Evolutionary conservation across 2,329 filamentous ascomycete species (phyloP).

Genomic region (Ceratocystis huliohia): DNA sequence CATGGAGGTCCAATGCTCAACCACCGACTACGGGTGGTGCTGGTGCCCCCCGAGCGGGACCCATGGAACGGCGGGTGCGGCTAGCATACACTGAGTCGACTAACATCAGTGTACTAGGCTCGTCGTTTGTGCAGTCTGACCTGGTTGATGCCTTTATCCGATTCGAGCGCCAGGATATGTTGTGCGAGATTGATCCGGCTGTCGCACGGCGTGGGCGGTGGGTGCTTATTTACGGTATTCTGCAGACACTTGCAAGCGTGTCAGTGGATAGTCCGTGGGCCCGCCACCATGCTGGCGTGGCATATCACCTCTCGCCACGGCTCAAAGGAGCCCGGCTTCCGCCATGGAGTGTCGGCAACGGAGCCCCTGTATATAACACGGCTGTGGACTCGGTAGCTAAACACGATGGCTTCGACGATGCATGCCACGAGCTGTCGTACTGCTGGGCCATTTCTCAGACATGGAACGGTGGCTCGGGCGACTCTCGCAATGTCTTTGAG

Average conservation of each 20-base stretch:
- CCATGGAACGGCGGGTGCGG: slow-evolving; percentile 39
- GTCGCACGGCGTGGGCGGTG: slow-evolving; percentile 46
- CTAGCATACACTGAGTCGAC: slow-evolving; percentile 48
- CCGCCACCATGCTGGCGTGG: slow-evolving; percentile 39
- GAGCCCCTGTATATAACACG: background rate
- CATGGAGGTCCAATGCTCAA: slow-evolving; percentile 25
- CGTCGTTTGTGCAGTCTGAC: slow-evolving; percentile 39
- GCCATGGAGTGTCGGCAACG: slow-evolving; percentile 37
- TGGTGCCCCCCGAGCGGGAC: slow-evolving; percentile 23
- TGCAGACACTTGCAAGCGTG: slow-evolving; percentile 47
- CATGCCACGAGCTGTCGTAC: slow-evolving; percentile 39
- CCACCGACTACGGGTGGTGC: background rate
- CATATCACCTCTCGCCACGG: slow-evolving; percentile 45
- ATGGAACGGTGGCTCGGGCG: slow-evolving; percentile 27
- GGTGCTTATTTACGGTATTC: slow-evolving; percentile 47
- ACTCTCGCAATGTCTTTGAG: slow-evolving; percentile 25
- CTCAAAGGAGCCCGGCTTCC: slow-evolving; percentile 40
- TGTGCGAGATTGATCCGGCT: slow-evolving; percentile 40
- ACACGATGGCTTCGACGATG: slow-evolving; percentile 27
- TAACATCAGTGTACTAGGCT: slow-evolving; percentile 44
- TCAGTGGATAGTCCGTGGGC: slow-evolving; percentile 44
- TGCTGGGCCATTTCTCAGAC: slow-evolving; percentile 38
- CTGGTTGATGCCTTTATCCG: slow-evolving; percentile 43
- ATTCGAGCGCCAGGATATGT: slow-evolving; percentile 43
- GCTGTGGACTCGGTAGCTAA: slow-evolving; percentile 16